phyloP scores from a whole-genome alignment of 2,329 filamentous ascomycete genomes.

The Hypoxylon sp. region DNA sequence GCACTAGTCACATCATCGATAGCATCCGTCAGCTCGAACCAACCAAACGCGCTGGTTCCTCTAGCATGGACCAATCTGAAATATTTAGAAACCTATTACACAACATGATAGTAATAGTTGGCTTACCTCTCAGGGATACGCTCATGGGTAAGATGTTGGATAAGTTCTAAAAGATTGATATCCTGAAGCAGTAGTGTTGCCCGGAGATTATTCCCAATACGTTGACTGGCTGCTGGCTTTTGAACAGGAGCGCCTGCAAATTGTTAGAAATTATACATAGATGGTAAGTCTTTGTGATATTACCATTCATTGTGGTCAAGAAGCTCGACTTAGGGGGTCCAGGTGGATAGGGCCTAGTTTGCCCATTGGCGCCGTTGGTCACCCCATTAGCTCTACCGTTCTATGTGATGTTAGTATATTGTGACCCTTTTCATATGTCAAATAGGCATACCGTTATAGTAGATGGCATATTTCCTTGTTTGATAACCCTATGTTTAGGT shows the following conservation, averaged over 20 bases:
- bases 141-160: conserved; percentile 49
- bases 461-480: conserved; percentile 1
- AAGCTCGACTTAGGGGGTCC: not conserved
- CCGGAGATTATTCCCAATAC: conserved; percentile 38
- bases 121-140: conserved; percentile 46
- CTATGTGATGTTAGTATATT: not conserved
- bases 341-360: conserved; percentile 4
- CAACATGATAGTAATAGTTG: not conserved
- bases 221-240: conserved; percentile 22
- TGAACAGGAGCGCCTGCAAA: conserved; percentile 9
- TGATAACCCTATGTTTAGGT: not conserved
- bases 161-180: conserved; percentile 47
- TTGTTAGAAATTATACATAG: not conserved
- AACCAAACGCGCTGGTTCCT: conserved; percentile 44
- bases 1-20: conserved; percentile 67
- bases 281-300: not conserved
- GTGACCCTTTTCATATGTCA: not conserved
- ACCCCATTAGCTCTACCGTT: conserved; percentile 1
- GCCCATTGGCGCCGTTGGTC: conserved; percentile 8
- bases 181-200: conserved; percentile 45
- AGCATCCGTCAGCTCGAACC: conserved; percentile 60
- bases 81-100: not conserved
- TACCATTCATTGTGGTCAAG: conserved; percentile 44
- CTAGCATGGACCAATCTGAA: conserved; percentile 44
- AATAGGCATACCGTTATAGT: conserved; percentile 1